Evolutionary conservation across 2,329 filamentous ascomycete genomes (phyloP).

Genomic region (Ceratocystis colombiana): DNA sequence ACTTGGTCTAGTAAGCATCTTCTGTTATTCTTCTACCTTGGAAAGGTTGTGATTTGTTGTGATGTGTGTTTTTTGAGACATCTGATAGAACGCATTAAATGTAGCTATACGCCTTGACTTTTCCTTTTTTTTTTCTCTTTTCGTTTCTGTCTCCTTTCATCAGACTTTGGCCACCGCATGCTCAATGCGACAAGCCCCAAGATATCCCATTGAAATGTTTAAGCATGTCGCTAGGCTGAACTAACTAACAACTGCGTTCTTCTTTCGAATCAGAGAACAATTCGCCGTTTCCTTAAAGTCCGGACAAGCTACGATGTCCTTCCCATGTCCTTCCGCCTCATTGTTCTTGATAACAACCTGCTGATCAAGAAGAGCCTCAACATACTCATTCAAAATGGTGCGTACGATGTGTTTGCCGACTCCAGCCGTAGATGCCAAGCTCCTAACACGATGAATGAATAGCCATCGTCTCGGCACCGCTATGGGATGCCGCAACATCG

Average conservation of each 20-base stretch:
- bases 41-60: not conserved
- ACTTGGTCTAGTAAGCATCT: conserved; percentile 58
- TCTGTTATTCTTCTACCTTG: not conserved
- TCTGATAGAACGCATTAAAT: not conserved
- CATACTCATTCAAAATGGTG: conserved; percentile 92
- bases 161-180: not conserved
- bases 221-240: not conserved
- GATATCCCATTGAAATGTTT: not conserved
- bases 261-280: conserved; percentile 54
- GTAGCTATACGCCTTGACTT: conserved; percentile 1
- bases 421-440: not conserved
- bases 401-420: not conserved
- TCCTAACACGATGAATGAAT: not conserved
- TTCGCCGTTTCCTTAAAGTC: conserved; percentile 91
- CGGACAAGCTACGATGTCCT: conserved; percentile 97
- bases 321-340: conserved; percentile 87
- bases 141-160: not conserved
- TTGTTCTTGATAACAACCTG: conserved; percentile 88
- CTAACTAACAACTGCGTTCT: conserved; percentile 12
- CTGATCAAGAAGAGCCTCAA: conserved; percentile 95
- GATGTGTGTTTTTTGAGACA: not conserved
- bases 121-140: not conserved
- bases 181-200: conserved; percentile 12
- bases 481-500: conserved; percentile 91
- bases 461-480: conserved; percentile 94